Base-by-base conservation (phyloP, 352 stramenopile genomes). In the Phytopythium kandeliae region DNA sequence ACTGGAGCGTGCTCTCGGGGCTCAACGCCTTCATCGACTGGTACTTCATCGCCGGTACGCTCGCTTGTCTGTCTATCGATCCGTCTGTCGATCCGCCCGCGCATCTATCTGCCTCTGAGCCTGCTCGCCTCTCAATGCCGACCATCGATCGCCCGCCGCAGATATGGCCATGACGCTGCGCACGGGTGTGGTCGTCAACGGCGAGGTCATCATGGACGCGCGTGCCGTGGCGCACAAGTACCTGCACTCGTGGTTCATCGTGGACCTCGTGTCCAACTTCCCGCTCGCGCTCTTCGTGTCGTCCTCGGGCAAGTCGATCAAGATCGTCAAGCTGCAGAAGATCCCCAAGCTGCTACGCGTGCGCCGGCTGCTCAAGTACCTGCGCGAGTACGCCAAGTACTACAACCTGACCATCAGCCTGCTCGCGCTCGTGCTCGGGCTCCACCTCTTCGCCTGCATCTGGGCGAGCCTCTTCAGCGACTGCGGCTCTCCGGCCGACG, bases 281-380 rank as follows among this genome's bases (percentile, higher is more conserved):
- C 83, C 83, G n/a, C 65, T 92, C 31, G 59, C 82, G 15, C 60
- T 89, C 0, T 82, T 91, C 36, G 65, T 89, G 4, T 47, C 69
- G 26, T 71, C 58, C 17, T 75, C 79, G 16, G 72, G 71, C 11
- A 87, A 87, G 57, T 87, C 78, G 16, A 58, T 92, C 49, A 93
- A 92, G 51, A 89, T 92, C 26, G 65, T 91, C 11, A 91, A 91
- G 35, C 60, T 95, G 2, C 77, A 92, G 49, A 95, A 92, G 40
- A 78, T 91, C n/a, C 81, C 79, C 13, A 92, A 91, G 54, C 54
- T 95, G 5, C 62, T 95, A 13, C 81, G 83, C 4, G 68, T 93
- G 42, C 78, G 76, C 16, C 70, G 77, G 0, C 58, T 90, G 19
- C 65, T 92, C 34, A 87, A 88, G 56, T 89, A 89, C 59, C 55